These are phyloP conservation scores for Exophiala bonariae DNA, from an alignment of 2,329 filamentous ascomycete genomes.

Conservation along the genomic window DNA sequence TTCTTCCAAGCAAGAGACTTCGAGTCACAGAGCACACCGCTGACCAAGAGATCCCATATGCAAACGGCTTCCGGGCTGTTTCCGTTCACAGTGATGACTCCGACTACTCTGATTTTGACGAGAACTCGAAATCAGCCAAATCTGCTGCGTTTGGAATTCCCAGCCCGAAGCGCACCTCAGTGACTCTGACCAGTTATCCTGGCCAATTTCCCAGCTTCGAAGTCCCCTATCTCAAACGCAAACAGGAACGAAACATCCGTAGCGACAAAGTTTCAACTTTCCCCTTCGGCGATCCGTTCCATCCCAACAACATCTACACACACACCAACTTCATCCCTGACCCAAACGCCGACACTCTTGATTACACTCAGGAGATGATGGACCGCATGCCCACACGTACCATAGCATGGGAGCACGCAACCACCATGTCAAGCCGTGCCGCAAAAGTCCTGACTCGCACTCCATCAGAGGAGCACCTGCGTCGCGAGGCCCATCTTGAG, in stretches of 20 bases:
- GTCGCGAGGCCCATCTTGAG: conserved; percentile 23
- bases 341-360: conserved; percentile 11
- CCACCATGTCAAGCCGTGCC: conserved; percentile 4
- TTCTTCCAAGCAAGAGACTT: not conserved
- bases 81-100: conserved; percentile 11
- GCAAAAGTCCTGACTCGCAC: conserved; percentile 8
- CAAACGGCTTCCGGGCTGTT: conserved; percentile 7
- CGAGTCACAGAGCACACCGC: not conserved
- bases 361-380: conserved; percentile 16
- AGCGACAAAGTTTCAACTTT: not conserved
- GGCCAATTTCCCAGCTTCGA: conserved; percentile 22
- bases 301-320: conserved; percentile 19
- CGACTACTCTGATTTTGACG: conserved; percentile 1
- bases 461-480: conserved; percentile 13
- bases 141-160: too few relatives aligned
- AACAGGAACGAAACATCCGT: not conserved
- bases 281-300: conserved; percentile 14
- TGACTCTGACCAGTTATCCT: conserved; percentile 11
- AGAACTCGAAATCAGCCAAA: not conserved
- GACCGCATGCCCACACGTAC: conserved; percentile 10
- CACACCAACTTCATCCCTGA: conserved; percentile 19
- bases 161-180: too few relatives aligned
- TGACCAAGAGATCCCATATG: not conserved
- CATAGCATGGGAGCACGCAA: conserved; percentile 11
- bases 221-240: not conserved